Percentiles rank a stretch among this genome's conserved stretches.
These are phyloP conservation scores for Micractinium conductrix DNA, from an alignment of 139 green algal species.

Conservation along the genomic window DNA sequence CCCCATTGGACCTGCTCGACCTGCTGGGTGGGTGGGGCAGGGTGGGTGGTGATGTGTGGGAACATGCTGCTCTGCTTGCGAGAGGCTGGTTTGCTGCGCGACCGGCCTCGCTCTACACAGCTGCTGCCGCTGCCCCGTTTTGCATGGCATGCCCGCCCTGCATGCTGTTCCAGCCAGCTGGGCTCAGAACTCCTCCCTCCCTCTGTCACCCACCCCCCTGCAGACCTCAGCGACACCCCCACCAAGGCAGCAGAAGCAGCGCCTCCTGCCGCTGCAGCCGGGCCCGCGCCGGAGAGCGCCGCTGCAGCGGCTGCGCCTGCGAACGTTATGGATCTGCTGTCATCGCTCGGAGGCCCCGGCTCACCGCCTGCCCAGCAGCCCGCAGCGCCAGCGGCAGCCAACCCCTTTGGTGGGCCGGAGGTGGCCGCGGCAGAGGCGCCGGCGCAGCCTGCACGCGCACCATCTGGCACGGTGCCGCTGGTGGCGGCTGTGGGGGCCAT, in stretches of 20 bases:
- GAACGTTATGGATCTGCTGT: slow-evolving; percentile 42
- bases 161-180: no score
- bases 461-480: not conserved
- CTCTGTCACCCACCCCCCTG: not conserved
- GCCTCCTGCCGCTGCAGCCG: not conserved
- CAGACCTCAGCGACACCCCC: slow-evolving; percentile 29
- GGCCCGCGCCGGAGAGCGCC: not conserved
- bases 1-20: slow-evolving; percentile 34
- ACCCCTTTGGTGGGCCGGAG: not conserved
- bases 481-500: not conserved
- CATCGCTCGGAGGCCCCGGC: not conserved
- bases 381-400: not conserved
- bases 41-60: not conserved
- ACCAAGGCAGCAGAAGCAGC: not conserved
- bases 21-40: slow-evolving; percentile 23
- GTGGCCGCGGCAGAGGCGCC: not conserved
- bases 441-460: not conserved
- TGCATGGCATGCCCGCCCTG: not conserved
- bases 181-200: not conserved
- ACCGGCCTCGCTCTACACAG: no score
- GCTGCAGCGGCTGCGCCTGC: slow-evolving; percentile 6
- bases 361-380: not conserved
- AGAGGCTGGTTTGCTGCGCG: no score
- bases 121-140: no score
- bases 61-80: no score